Base-by-base conservation (phyloP, 495 filamentous ascomycete species). In the Trichoderma orchidacearum region DNA sequence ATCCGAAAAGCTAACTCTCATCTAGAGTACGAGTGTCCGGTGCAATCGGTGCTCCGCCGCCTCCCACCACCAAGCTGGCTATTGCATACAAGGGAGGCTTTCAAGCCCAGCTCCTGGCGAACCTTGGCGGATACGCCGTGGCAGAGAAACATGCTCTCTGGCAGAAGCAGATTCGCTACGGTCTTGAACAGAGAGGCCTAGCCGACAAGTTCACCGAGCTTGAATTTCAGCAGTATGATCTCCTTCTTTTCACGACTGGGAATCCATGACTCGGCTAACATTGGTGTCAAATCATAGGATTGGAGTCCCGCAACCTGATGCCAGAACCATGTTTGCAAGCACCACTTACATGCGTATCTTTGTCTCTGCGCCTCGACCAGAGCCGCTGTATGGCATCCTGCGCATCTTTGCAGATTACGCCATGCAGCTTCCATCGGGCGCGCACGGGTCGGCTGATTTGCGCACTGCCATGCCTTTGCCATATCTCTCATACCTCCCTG, bases 51-150 rank as follows among this genome's bases (percentile, higher is more conserved):
- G 59, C 53, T 12, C 68, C 72, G 1, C 78, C 80, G 27, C 80
- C 79, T 4, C 65, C 75, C n/a, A 80, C 77, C 0, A 80, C 78
- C 0, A 80, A 81, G 59, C 64, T 78, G 9, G 78, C 71, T 0
- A 64, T 80, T 12, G 75, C 75, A 56, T 74, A 75, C 48, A 64
- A 66, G 23, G 73, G 71, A 4, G 75, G 75, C 0, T 79, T 69
- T 57, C 71, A 80, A 56, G 65, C 66, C 15, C 65, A 80, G 56
- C n/a, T 60, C 13, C 51, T 58, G 15, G 13, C 58, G 9, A 60
- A 62, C 25, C 54, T 63, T 73, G 69, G 68, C 4, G 70, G 76
- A 3, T 70, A 75, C 57, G 74, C 61, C 0, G 68, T 71, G 0
- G 70, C 68, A 17, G 68, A 65, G 36, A 80, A 80, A 58, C 72